phyloP scores from a whole-genome alignment of 1,139 yeast genomes.

The Wickerhamomyces sp. region DNA sequence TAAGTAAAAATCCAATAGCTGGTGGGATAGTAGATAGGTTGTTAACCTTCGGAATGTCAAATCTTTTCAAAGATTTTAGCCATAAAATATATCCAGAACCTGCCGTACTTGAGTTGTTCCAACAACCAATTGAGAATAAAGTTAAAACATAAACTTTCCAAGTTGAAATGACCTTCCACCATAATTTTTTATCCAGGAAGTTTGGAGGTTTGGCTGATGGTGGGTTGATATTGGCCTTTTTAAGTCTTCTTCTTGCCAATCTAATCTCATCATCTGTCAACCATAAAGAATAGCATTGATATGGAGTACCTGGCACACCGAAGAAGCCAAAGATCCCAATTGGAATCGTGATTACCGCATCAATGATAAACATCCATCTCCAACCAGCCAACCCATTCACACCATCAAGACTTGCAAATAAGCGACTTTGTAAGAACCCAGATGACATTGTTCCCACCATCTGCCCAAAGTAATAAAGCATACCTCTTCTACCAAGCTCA shows the following conservation, averaged over 20 bases:
- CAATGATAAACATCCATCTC: constrained; percentile 78
- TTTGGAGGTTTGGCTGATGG: constrained; percentile 13
- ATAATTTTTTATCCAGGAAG: constrained; percentile 30
- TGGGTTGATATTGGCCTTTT: constrained; percentile 8
- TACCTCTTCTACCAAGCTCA: constrained; percentile 51
- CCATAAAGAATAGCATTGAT: constrained; percentile 17
- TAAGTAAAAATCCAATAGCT: constrained; percentile 30
- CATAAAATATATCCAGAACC: constrained; percentile 31
- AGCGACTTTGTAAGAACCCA: constrained; percentile 54
- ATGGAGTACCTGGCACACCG: constrained; percentile 41
- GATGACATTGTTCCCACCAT: constrained; percentile 52
- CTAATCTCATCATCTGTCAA: constrained; percentile 33
- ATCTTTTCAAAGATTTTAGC: constrained; percentile 28
- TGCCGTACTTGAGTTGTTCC: constrained; percentile 45
- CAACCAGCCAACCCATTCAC: constrained; percentile 57
- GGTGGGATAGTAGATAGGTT: constrained; percentile 30
- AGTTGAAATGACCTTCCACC: constrained; percentile 41
- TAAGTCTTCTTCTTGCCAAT: constrained; percentile 26
- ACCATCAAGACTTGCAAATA: constrained; percentile 46
- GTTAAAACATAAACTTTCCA: constrained; percentile 48
- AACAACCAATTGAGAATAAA: constrained; percentile 47
- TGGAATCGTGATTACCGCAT: constrained; percentile 58
- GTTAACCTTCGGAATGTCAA: constrained; percentile 28
- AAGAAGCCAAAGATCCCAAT: constrained; percentile 54
- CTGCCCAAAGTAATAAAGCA: constrained; percentile 55